Percentiles rank a stretch among this genome's conserved stretches.
phyloP scores from a whole-genome alignment of 768 basidiomycete genomes.

The Xanthoconium purpureum region DNA sequence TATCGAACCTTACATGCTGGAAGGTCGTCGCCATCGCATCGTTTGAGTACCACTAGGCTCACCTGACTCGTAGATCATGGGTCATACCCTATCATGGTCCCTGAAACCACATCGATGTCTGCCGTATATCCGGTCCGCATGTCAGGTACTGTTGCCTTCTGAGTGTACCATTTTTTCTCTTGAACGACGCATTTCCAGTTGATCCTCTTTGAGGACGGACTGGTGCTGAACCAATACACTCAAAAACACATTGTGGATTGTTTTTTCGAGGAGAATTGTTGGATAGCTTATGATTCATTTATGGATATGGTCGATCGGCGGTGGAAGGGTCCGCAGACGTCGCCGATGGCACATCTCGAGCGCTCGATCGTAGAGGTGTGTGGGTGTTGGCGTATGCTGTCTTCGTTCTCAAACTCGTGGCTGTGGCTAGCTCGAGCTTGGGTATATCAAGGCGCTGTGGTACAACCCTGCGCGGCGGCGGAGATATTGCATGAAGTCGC shows the following conservation, averaged over 20 bases:
- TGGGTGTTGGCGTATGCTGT: not conserved
- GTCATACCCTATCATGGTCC: slow-evolving; percentile 49
- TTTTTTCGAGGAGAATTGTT: slow-evolving; percentile 63
- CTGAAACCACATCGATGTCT: slow-evolving; percentile 38
- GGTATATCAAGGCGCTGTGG: slow-evolving; percentile 61
- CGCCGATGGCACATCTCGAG: slow-evolving; percentile 43
- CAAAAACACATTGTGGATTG: slow-evolving; percentile 56
- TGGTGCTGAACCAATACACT: slow-evolving; percentile 50
- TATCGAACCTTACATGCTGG: slow-evolving; percentile 54
- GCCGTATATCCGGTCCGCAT: slow-evolving; percentile 62
- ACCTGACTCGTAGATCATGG: slow-evolving; percentile 39
- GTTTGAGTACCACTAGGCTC: not conserved
- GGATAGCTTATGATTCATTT: slow-evolving; percentile 49
- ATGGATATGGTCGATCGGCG: slow-evolving; percentile 36
- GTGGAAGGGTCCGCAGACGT: slow-evolving; percentile 36
- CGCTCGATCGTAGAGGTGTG: slow-evolving; percentile 38
- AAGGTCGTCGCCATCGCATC: slow-evolving; percentile 41
- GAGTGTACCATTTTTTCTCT: not conserved
- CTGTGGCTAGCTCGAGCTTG: slow-evolving; percentile 49
- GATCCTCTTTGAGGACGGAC: slow-evolving; percentile 52
- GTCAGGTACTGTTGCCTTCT: slow-evolving; percentile 45
- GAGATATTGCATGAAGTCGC: slow-evolving; percentile 58
- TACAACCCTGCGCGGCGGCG: slow-evolving; percentile 66
- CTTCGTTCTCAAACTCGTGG: not conserved
- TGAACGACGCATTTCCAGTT: slow-evolving; percentile 39